Evolutionary conservation across 1,284 basidiomycete species (phyloP).

Genomic region (Ustilago loliicola): DNA sequence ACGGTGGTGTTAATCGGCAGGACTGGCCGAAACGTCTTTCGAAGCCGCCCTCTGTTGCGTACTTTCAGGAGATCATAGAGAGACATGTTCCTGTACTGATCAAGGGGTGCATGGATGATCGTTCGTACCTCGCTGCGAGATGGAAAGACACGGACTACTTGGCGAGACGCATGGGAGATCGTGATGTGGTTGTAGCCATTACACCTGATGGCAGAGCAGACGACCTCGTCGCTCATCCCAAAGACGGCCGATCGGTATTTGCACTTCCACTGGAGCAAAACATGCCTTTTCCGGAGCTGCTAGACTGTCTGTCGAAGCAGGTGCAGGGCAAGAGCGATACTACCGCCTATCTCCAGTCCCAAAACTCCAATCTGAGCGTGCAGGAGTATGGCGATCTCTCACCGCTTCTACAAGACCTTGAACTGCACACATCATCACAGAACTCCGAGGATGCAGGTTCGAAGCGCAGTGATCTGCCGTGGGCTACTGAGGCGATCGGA

Average conservation of each 20-base stretch:
- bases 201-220: slow-evolving; percentile 65
- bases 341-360: slow-evolving; percentile 62
- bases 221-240: slow-evolving; percentile 45
- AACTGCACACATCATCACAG: neutral
- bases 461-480: slow-evolving; percentile 33
- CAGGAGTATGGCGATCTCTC: slow-evolving; percentile 55
- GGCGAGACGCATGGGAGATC: slow-evolving; percentile 43
- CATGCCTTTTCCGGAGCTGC: slow-evolving; percentile 47
- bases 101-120: slow-evolving; percentile 30
- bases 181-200: slow-evolving; percentile 53
- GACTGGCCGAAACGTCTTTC: slow-evolving; percentile 26
- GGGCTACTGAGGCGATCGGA: slow-evolving; percentile 60
- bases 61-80: slow-evolving; percentile 32
- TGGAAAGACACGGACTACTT: slow-evolving; percentile 59
- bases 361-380: slow-evolving; percentile 61
- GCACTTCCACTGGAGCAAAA: slow-evolving; percentile 54
- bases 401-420: slow-evolving; percentile 53
- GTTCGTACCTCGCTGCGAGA: slow-evolving; percentile 11
- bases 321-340: slow-evolving; percentile 15
- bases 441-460: neutral
- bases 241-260: slow-evolving; percentile 41
- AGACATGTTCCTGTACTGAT: slow-evolving; percentile 53
- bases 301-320: slow-evolving; percentile 33
- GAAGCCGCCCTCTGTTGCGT: slow-evolving; percentile 17
- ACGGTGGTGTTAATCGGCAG: neutral